Conservation (phyloP, 345 rosid species). For the Eutrema heterophyllum region DNA sequence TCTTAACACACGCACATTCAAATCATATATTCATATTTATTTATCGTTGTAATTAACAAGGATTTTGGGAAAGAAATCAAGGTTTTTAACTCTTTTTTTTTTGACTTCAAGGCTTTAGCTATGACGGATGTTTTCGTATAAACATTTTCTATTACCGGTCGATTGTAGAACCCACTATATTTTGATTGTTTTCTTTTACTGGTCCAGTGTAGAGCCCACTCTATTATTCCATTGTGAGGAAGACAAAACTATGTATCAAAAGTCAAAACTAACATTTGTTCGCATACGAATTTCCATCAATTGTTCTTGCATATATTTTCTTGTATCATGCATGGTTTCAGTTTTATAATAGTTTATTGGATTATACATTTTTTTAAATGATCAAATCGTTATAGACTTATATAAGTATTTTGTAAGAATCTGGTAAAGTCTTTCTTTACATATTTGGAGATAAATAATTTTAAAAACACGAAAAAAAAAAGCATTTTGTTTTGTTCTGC, state of each 20-base stretch:
- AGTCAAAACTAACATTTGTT: background rate
- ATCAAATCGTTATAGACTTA: too few relatives aligned
- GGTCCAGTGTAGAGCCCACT: conserved; percentile 3
- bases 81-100: background rate
- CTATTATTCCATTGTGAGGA: background rate
- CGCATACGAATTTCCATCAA: background rate
- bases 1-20: background rate
- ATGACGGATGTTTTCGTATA: background rate
- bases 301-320: background rate
- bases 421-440: too few relatives aligned
- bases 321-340: background rate
- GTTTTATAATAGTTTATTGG: background rate
- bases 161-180: background rate
- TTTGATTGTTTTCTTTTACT: background rate
- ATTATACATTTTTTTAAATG: background rate
- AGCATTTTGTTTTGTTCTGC: background rate
- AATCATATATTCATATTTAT: background rate
- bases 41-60: background rate
- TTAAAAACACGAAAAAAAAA: too few relatives aligned
- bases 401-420: too few relatives aligned
- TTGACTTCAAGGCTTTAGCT: background rate
- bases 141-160: background rate
- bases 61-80: background rate
- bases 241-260: background rate
- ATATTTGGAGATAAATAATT: too few relatives aligned